These are phyloP conservation scores for Hansenula sp. DNA, from an alignment of 1,139 yeast genomes.

Conservation along the genomic window DNA sequence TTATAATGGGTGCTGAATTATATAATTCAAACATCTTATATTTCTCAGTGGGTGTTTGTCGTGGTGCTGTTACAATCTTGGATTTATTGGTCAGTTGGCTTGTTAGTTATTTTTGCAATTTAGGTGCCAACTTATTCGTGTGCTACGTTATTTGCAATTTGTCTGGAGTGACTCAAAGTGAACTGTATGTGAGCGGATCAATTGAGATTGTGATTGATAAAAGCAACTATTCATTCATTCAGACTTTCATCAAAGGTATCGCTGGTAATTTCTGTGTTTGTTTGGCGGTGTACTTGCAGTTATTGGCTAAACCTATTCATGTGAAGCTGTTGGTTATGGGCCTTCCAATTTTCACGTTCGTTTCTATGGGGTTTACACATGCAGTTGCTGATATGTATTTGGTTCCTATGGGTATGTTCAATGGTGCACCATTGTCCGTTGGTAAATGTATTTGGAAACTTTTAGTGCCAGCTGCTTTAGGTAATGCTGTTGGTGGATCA, in stretches of 20 bases:
- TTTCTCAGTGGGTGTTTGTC: conserved; percentile 60
- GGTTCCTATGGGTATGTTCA: conserved; percentile 60
- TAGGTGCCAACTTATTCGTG: conserved; percentile 61
- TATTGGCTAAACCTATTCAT: conserved; percentile 77
- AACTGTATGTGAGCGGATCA: conserved; percentile 43
- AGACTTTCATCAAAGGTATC: conserved; percentile 59
- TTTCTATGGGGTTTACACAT: conserved; percentile 71
- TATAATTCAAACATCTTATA: conserved; percentile 70
- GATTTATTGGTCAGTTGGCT: conserved; percentile 66
- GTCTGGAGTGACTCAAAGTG: conserved; percentile 42
- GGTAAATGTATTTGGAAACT: conserved; percentile 70
- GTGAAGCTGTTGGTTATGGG: conserved; percentile 64
- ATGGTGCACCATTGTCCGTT: conserved; percentile 58
- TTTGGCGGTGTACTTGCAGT: conserved; percentile 68
- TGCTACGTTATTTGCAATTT: conserved; percentile 58
- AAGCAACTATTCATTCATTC: conserved; percentile 43
- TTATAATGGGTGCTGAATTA: conserved; percentile 68
- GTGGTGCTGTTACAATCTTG: conserved; percentile 64
- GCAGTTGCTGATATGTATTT: conserved; percentile 79
- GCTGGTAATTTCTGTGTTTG: conserved; percentile 78
- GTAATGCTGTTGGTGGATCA: conserved; percentile 70
- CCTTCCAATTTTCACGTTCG: conserved; percentile 72
- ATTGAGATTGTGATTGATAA: conserved; percentile 43
- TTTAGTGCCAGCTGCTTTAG: conserved; percentile 62
- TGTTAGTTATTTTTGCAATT: conserved; percentile 64